Evolutionary conservation across 1,139 yeast species (phyloP), one percentile per base, ranked within the genome.

Genomic region (Scheffersomyces illinoinensis): DNA sequence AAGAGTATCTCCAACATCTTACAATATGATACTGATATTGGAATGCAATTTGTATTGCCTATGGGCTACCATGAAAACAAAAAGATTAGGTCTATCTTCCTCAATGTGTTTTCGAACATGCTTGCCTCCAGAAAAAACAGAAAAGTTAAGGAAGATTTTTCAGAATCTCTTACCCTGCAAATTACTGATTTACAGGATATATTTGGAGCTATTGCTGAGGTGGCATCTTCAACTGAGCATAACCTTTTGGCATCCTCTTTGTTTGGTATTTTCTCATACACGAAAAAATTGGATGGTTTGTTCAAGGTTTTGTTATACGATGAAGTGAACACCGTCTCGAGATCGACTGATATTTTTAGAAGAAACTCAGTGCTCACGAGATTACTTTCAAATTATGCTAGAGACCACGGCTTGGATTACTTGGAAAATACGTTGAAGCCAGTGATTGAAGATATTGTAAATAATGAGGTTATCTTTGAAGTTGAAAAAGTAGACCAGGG

Each of bases 351-450:
- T 67, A 84, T 91, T 43, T 80, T 92, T 64, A 80, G 97, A 67
- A 83, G 96, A 60, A 92, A 92, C 70, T 89, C 96, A 57, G 90
- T 92, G 26, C 89, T 95, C 51, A 91, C 97, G 0, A 84, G 93
- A 67, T 79, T 91, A 54, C 77, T 91, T 56, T 89, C 93, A 0
- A 80, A 90, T 50, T 87, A 87, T 66, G 90, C 96, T 0, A 86
- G 88, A 64, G 78, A 82, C 24, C 82, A 86, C 64, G 97, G 97
- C 0, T 71, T 74, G 24, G 83, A 79, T 0, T 91, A 90, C 68
- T 75, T 92, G 56, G 71, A 78, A 3, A 62, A 71, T 4, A 82
- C 88, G 0, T 73, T 91, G 55, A 77, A 78, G 56, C 92, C 93
- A 0, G 81, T 88, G 53, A 70, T 84, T 19, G 75, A 78, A 46